Evolutionary conservation across 768 basidiomycete genomes (phyloP).

Genomic region (Macrolepiota fuliginosa): DNA sequence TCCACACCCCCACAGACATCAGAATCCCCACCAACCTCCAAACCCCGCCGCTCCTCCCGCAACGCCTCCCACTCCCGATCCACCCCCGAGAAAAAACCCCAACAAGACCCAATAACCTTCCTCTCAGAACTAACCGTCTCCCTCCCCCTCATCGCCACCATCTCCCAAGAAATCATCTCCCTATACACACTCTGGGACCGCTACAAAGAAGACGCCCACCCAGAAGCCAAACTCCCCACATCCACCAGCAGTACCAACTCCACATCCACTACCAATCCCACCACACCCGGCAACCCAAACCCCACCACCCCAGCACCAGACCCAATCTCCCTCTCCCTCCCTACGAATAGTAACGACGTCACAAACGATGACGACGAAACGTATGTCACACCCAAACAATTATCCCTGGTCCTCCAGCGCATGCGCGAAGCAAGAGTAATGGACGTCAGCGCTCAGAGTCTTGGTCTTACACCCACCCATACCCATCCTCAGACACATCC

Average conservation of each 20-base stretch:
- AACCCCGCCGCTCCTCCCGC: conserved; percentile 56
- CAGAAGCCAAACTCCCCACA: conserved; percentile 30
- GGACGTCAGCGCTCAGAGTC: conserved; percentile 38
- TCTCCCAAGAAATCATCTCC: conserved; percentile 88
- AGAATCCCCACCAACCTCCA: conserved; percentile 29
- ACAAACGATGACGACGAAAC: not conserved
- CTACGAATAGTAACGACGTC: not conserved
- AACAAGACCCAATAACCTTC: conserved; percentile 76
- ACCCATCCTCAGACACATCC: conserved; percentile 9
- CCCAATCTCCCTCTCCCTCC: too few species aligned
- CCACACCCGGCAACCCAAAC: not conserved
- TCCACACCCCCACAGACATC: conserved; percentile 12
- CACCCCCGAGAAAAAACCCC: conserved; percentile 34
- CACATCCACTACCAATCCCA: not conserved
- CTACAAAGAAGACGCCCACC: conserved; percentile 64
- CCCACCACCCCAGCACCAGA: too few species aligned
- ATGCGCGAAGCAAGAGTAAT: conserved; percentile 68
- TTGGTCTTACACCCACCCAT: conserved; percentile 31
- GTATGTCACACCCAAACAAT: conserved; percentile 52
- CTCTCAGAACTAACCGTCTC: conserved; percentile 86
- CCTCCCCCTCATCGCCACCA: conserved; percentile 74
- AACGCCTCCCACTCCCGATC: conserved; percentile 28
- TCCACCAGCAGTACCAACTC: conserved; percentile 18
- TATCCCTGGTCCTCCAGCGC: conserved; percentile 53
- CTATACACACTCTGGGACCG: conserved; percentile 88